Percentiles rank a stretch among this genome's conserved stretches.
phyloP scores from a whole-genome alignment of 768 basidiomycete genomes.

The Pilatotrama ljubarskyi region DNA sequence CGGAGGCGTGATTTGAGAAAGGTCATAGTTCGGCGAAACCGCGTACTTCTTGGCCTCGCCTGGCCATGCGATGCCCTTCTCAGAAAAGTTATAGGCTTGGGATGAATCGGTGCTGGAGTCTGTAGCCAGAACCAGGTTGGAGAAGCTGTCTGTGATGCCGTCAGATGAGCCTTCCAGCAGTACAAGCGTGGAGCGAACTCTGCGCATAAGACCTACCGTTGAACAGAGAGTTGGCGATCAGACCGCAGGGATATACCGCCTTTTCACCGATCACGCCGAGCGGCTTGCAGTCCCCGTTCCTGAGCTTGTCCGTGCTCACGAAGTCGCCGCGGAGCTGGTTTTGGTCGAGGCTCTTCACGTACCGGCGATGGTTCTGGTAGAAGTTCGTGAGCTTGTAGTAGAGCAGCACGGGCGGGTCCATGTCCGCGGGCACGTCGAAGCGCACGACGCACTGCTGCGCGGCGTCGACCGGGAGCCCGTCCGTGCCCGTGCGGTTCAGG shows the following conservation, averaged over 20 bases:
- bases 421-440: conserved; percentile 79
- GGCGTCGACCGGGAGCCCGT: conserved; percentile 41
- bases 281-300: conserved; percentile 85
- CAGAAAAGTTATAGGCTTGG: conserved; percentile 70
- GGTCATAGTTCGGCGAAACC: conserved; percentile 56
- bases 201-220: conserved; percentile 64
- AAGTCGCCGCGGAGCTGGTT: conserved; percentile 81
- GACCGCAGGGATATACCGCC: conserved; percentile 89
- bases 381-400: conserved; percentile 98
- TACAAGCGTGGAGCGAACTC: neutral
- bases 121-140: conserved; percentile 54
- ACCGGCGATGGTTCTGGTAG: conserved; percentile 97
- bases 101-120: conserved; percentile 25
- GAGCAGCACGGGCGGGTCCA: conserved; percentile 75
- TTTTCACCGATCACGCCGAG: conserved; percentile 52
- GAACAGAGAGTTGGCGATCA: conserved; percentile 96
- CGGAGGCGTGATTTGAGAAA: conserved; percentile 80
- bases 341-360: conserved; percentile 87
- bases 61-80: conserved; percentile 90
- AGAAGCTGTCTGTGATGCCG: conserved; percentile 68
- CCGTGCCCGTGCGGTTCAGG: conserved; percentile 52
- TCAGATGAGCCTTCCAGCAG: neutral
- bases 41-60: conserved; percentile 92
- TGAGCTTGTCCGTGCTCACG: conserved; percentile 49
- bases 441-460: conserved; percentile 71